Percentiles rank a stretch among this genome's conserved stretches.
phyloP scores from a whole-genome alignment of 192 early-diverging fungal genomes.

The Entophlyctis helioformis region DNA sequence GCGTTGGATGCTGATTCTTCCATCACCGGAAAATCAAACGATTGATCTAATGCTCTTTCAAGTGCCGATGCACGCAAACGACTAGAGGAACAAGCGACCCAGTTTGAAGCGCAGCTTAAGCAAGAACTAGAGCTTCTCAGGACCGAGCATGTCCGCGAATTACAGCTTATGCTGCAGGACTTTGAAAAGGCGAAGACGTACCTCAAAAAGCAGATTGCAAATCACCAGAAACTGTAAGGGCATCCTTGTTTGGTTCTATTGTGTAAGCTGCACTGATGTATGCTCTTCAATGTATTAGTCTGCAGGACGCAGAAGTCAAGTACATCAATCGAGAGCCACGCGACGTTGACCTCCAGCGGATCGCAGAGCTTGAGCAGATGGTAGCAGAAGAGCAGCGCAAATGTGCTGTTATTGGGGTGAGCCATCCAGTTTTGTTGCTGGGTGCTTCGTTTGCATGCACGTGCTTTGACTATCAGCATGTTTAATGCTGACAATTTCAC shows the following conservation, averaged over 20 bases:
- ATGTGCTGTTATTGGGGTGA: slow-evolving; percentile 25
- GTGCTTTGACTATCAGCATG: background rate
- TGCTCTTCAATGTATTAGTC: too few relatives aligned
- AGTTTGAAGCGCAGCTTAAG: slow-evolving; percentile 8
- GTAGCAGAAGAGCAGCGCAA: slow-evolving; percentile 19
- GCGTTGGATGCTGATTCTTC: too few relatives aligned
- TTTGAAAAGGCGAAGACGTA: slow-evolving; percentile 42
- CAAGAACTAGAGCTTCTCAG: slow-evolving; percentile 15
- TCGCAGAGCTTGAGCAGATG: slow-evolving; percentile 32
- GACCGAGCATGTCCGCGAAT: slow-evolving; percentile 33
- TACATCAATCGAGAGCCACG: slow-evolving; percentile 50
- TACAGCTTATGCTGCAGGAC: slow-evolving; percentile 34
- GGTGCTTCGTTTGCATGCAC: background rate
- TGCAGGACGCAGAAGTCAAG: slow-evolving; percentile 39
- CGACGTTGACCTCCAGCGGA: slow-evolving; percentile 29
- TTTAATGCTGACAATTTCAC: background rate
- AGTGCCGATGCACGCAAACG: slow-evolving; percentile 5
- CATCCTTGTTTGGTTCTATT: too few relatives aligned
- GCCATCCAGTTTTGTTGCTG: background rate
- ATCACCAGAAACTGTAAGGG: slow-evolving; percentile 25
- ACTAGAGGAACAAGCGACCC: slow-evolving; percentile 8
- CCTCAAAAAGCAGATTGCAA: slow-evolving; percentile 37
- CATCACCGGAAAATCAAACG: too few relatives aligned
- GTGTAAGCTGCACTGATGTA: too few relatives aligned
- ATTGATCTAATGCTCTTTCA: too few relatives aligned